Evolutionary conservation across 2,329 filamentous ascomycete genomes (phyloP).

Genomic region (Ilyonectria sp.): DNA sequence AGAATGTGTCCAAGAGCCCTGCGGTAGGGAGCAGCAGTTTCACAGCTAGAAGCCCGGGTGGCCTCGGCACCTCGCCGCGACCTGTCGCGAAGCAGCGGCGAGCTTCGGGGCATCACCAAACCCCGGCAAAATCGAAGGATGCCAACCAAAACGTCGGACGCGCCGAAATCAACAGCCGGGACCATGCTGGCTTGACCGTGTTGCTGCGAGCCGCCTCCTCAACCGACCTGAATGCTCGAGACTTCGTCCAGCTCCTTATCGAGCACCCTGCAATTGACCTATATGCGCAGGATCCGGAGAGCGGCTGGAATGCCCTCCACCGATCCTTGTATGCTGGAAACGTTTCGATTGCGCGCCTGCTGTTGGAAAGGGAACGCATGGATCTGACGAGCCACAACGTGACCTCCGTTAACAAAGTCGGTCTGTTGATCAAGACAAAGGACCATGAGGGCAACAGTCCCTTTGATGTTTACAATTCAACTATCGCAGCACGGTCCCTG

Average conservation of each 20-base stretch:
- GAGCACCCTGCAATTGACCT: conserved; percentile 88
- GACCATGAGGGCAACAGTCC: conserved; percentile 95
- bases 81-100: conserved; percentile 66
- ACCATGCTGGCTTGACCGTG: conserved; percentile 85
- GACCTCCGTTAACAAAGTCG: conserved; percentile 73
- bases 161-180: conserved; percentile 87
- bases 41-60: conserved; percentile 58
- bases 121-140: conserved; percentile 61
- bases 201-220: conserved; percentile 89
- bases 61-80: conserved; percentile 66
- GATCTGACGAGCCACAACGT: conserved; percentile 74
- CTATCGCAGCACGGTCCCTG: conserved; percentile 84
- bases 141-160: conserved; percentile 61
- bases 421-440: conserved; percentile 92
- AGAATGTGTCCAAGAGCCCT: conserved; percentile 69
- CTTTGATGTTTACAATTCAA: conserved; percentile 92
- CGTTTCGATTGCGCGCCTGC: conserved; percentile 84
- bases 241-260: conserved; percentile 84
- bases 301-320: conserved; percentile 96
- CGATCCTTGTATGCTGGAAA: conserved; percentile 93
- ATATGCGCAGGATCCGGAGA: conserved; percentile 90
- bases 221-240: conserved; percentile 75
- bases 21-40: conserved; percentile 55
- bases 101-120: conserved; percentile 64
- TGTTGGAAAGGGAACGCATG: conserved; percentile 83